Base-by-base conservation (phyloP, 2,329 filamentous ascomycete species). In the Pyrenophora tritici-repentis region DNA sequence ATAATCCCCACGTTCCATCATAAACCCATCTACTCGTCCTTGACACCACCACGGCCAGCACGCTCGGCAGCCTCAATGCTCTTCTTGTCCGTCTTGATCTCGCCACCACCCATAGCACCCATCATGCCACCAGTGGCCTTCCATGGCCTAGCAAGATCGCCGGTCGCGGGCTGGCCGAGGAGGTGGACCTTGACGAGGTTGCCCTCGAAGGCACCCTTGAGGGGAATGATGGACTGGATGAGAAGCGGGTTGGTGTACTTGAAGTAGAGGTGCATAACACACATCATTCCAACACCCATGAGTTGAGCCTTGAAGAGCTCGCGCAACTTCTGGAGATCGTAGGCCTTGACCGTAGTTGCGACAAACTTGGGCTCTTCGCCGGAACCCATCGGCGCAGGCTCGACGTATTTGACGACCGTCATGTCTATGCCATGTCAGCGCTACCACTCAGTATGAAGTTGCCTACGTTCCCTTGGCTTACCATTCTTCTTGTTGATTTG, bases 211-310 rank as follows among this genome's bases (percentile, higher is more conserved):
- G 91, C 93, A 73, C 89, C 84, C 87, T 99, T 99, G 77, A 97
- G 82, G 29, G 94, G 94, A 73, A 99, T 94, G 80, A 99, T 96
- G 75, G 89, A 95, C 85, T 99, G 94, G 80, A 99, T 96, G 70
- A 97, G 82, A 43, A 99, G 89, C 35, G 94, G 94, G 86, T 97
- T 99, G 80, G 92, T 97, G 87, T 97, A 99, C 77, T 97, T 92
- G 83, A 99, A 89, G 86, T 97, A 99, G 56, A 99, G 63, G 81
- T 99, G 94, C 93, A 99, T 97, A 72, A 97, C 90, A 56, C 78
- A 86, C 93, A 99, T 97, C 92, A 99, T 99, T 75, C 84, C 92
- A 52, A 99, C 82, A 54, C 94, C 94, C 90, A 96, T 97, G 69
- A 95, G 79, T 80, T 97, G 93, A 60, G 87, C 84, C 77, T 94